Evolutionary conservation across 495 filamentous ascomycete species (phyloP).

Genomic region (Rhizodiscina lignyota): DNA sequence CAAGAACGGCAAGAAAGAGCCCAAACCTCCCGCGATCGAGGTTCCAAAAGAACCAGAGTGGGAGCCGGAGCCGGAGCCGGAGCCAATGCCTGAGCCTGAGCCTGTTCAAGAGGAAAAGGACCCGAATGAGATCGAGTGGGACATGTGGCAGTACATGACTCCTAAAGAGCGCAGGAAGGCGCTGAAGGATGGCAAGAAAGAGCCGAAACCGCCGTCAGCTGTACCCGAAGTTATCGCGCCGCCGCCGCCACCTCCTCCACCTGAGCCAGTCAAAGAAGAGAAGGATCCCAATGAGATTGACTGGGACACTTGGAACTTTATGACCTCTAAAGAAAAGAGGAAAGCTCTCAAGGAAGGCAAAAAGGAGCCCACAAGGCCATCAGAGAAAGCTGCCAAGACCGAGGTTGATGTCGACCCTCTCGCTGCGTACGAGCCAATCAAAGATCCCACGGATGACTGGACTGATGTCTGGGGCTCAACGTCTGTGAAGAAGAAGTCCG

Average conservation of each 20-base stretch:
- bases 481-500: too few species aligned
- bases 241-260: slow-evolving; percentile 2
- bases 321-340: too few species aligned
- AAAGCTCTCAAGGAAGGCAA: too few species aligned
- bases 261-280: not conserved
- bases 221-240: slow-evolving; percentile 17
- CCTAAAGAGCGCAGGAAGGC: slow-evolving; percentile 8
- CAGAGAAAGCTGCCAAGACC: too few species aligned
- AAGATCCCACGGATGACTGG: too few species aligned
- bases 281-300: too few species aligned
- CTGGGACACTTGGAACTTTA: too few species aligned
- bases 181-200: not conserved
- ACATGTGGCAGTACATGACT: not conserved
- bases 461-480: too few species aligned
- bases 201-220: slow-evolving; percentile 1
- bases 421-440: too few species aligned
- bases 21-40: slow-evolving; percentile 1
- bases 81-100: slow-evolving; percentile 2
- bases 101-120: not conserved
- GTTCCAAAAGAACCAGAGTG: slow-evolving; percentile 1
- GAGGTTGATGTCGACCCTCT: too few species aligned
- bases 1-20: not conserved
- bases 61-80: slow-evolving; percentile 8
- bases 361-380: too few species aligned
- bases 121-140: too few species aligned